Conservation (phyloP, 2,329 filamentous ascomycete species). For the Fusarium algeriense region DNA sequence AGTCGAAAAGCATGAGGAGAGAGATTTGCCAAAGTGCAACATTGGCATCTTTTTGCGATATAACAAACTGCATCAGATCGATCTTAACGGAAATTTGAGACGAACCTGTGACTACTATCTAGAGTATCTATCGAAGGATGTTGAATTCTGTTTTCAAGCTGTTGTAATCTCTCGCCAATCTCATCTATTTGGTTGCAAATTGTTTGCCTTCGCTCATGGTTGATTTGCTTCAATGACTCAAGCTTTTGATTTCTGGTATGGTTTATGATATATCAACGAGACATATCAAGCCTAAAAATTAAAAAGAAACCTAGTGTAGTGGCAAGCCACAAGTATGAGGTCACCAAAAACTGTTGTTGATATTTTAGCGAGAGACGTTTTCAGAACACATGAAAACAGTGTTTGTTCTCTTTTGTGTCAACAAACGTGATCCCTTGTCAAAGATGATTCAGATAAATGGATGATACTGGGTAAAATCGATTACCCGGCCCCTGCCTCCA, state of each 20-base stretch:
- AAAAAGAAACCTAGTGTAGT: too few species aligned
- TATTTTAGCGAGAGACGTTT: too few species aligned
- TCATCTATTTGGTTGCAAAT: neutral
- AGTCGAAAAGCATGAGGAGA: neutral
- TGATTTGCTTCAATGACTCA: too few species aligned
- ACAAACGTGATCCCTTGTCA: too few species aligned
- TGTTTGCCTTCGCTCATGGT: neutral
- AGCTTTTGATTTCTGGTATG: neutral
- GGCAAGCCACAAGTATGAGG: too few species aligned
- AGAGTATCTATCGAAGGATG: rapidly evolving
- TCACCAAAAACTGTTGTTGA: too few species aligned
- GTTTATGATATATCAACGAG: neutral
- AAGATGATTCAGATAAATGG: too few species aligned
- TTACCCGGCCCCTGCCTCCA: too few species aligned
- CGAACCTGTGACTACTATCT: rapidly evolving
- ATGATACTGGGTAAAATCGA: too few species aligned
- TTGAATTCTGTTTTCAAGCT: rapidly evolving
- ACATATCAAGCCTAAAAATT: too few species aligned
- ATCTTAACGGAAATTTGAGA: rapidly evolving
- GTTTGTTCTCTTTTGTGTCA: too few species aligned
- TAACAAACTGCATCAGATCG: neutral
- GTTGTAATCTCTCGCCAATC: neutral
- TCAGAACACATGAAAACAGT: too few species aligned
- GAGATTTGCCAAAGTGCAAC: neutral
- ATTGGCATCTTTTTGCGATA: neutral